phyloP scores from a whole-genome alignment of 169 alveolate species.

The Plasmodium reichenowi region DNA sequence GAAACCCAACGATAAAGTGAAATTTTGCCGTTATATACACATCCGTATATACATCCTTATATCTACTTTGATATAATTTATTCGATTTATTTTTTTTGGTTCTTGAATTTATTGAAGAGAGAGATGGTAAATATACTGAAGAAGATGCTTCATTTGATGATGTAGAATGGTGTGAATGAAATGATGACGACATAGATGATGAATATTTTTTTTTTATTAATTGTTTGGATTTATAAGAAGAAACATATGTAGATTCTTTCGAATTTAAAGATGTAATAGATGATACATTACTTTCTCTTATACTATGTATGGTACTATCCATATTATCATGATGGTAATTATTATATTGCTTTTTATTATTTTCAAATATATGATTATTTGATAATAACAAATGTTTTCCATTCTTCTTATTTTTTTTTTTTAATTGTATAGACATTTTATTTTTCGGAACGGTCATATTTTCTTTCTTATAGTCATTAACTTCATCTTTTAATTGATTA shows the following conservation, averaged over 20 bases:
- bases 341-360: not conserved
- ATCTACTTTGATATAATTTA: slow-evolving; percentile 25
- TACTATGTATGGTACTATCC: not conserved
- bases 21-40: slow-evolving; percentile 70
- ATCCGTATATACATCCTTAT: slow-evolving; percentile 67
- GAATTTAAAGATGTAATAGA: not conserved
- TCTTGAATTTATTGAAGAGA: slow-evolving; percentile 21
- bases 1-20: slow-evolving; percentile 65
- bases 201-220: not conserved
- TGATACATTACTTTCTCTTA: not conserved
- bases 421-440: not conserved
- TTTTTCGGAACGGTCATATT: not conserved
- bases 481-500: not conserved
- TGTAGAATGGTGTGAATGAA: not conserved
- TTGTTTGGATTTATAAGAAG: not conserved
- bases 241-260: not conserved
- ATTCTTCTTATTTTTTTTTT: not conserved
- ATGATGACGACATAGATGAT: slow-evolving; percentile 2
- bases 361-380: not conserved
- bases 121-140: slow-evolving; percentile 15
- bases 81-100: not conserved
- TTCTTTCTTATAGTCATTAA: not conserved
- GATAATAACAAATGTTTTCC: not conserved
- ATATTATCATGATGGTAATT: not conserved
- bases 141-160: slow-evolving; percentile 7